Conservation (phyloP, 2,329 filamentous ascomycete species). For the Diplodia mutila region DNA sequence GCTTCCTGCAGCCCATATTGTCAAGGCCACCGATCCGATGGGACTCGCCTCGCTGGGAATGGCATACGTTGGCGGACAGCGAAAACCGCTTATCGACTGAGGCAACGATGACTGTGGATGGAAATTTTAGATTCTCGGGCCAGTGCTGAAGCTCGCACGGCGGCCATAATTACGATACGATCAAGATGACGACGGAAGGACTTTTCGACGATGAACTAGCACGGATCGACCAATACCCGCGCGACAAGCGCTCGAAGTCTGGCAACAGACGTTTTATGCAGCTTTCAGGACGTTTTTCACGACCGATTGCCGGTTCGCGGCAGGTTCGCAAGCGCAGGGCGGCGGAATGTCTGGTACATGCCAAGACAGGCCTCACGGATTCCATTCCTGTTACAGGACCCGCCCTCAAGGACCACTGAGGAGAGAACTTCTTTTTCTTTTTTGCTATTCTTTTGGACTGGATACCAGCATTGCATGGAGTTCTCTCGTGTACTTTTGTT, state of each 20-base stretch:
- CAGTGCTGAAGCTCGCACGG: background rate
- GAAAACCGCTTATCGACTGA: conserved; percentile 70
- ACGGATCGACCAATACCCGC: conserved; percentile 9
- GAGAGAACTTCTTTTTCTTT: background rate
- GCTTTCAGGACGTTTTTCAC: background rate
- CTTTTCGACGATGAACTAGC: conserved; percentile 2
- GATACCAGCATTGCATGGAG: conserved; percentile 26
- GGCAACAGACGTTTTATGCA: conserved; percentile 1
- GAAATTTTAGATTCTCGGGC: conserved; percentile 11
- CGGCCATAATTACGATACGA: conserved; percentile 18
- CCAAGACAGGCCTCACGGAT: conserved; percentile 19
- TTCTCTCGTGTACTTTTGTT: conserved; percentile 24
- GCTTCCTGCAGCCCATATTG: conserved; percentile 83
- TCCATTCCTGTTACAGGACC: conserved; percentile 3
- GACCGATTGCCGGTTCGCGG: background rate
- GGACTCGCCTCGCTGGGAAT: conserved; percentile 64
- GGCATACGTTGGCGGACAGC: conserved; percentile 63
- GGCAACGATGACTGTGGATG: background rate
- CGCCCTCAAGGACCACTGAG: background rate
- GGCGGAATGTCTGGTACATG: conserved; percentile 12
- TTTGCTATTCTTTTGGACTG: conserved; percentile 17
- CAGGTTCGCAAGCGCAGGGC: background rate
- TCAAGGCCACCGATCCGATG: conserved; percentile 73
- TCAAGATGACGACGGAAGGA: background rate
- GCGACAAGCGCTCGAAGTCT: background rate